Evolutionary conservation across 2,329 filamentous ascomycete species (phyloP), one percentile per base, ranked within the genome.

Genomic region (Scedosporium minutisporum): DNA sequence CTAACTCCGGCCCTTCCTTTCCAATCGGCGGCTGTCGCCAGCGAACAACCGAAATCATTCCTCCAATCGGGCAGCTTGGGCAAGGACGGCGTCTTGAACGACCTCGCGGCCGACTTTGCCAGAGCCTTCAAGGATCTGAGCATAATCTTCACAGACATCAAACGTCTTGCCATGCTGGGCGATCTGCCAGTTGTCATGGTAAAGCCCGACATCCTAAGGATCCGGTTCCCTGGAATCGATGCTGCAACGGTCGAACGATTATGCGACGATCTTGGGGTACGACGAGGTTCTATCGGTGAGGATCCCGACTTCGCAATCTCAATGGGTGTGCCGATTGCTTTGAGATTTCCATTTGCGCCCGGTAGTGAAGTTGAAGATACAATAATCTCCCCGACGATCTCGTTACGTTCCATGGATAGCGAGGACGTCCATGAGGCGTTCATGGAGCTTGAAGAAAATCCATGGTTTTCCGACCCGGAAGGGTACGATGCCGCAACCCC

Each of bases 171-270:
- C 0, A 77, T 80, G 0, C 74, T 97, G 1, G 95, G 95, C 1
- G 92, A 97, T 70, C 77, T 99, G 21, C 92, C 93, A 0, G 85
- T 97, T 41, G 81, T 85, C 0, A 81, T 96, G 61, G 85, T 91
- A 67, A 82, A 83, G 44, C 78, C 82, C 41, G 85, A 85, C 1
- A 82, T 84, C 0, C 77, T 97, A 3, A 86, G 92, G 41, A 86
- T 97, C 1, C 88, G 92, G 33, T 97, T 99, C 70, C 92, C 93
- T 0, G 95, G 95, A 3, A 93, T 95, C 65, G 93, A 97, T 69
- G 86, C 86, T 0, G 84, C 87, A 16, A 90, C 90, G 0, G 89
- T 96, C 0, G 91, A 96, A 71, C 80, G 82, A 3, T 81, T 99
- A 1, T 97, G 93, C 72, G 86, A 91, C 57, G 95, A 99, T 71